Conservation (phyloP, 768 basidiomycete genomes). For the Boletus insuetus region DNA sequence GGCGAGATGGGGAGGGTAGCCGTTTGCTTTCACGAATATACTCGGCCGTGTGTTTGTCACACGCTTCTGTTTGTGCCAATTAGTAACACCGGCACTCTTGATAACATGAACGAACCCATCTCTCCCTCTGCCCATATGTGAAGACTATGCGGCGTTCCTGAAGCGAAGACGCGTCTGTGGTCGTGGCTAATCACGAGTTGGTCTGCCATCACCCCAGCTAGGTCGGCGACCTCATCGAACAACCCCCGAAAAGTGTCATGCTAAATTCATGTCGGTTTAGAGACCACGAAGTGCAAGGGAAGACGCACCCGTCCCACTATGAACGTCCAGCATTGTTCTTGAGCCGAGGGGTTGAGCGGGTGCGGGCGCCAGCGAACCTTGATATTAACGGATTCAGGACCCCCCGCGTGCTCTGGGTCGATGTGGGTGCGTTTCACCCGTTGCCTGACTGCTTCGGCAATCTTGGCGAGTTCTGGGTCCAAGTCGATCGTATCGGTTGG, state of each 20-base stretch:
- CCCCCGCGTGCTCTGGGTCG: conserved; percentile 28
- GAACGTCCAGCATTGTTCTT: conserved; percentile 47
- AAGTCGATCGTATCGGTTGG: conserved; percentile 48
- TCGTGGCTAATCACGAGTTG: conserved; percentile 61
- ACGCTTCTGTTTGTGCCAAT: conserved; percentile 51
- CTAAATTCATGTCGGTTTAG: conserved; percentile 33
- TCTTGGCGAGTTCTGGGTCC: conserved; percentile 62
- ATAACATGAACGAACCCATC: conserved; percentile 45
- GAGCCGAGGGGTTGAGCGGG: conserved; percentile 46
- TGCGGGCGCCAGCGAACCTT: conserved; percentile 66
- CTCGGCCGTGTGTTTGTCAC: conserved; percentile 58
- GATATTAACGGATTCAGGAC: conserved; percentile 43
- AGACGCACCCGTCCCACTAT: conserved; percentile 56
- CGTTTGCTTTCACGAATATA: conserved; percentile 47
- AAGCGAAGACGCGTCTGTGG: conserved; percentile 63
- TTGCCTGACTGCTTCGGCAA: conserved; percentile 42
- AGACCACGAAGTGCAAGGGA: background rate
- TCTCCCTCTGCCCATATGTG: conserved; percentile 67
- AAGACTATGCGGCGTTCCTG: conserved; percentile 63
- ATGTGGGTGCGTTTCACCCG: conserved; percentile 26
- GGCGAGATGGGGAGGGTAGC: conserved; percentile 20
- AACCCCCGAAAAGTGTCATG: conserved; percentile 61
- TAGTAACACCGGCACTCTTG: conserved; percentile 1
- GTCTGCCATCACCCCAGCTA: conserved; percentile 47
- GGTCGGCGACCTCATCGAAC: conserved; percentile 65